Evolutionary conservation across 2,329 filamentous ascomycete genomes (phyloP).

Genomic region (Lachnellula occidentalis): DNA sequence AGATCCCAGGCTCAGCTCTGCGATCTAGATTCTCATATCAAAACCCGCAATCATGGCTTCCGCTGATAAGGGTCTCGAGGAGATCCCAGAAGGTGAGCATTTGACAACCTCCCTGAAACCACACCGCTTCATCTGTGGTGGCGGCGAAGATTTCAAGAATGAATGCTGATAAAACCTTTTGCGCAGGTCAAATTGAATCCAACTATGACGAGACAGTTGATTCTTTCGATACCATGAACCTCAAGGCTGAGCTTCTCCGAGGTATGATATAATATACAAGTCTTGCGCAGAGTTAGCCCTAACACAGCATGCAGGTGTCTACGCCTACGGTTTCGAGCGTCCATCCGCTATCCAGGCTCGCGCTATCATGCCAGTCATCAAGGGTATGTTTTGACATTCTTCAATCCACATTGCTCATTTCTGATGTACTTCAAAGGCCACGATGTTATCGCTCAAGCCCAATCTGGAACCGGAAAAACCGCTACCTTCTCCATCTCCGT

Average conservation of each 20-base stretch:
- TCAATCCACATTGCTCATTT: slow-evolving; percentile 4
- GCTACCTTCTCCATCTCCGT: slow-evolving; percentile 99
- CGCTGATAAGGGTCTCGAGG: slow-evolving; percentile 94
- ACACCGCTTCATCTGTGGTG: slow-evolving; percentile 20
- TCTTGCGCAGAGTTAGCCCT: slow-evolving; percentile 10
- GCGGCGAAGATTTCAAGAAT: slow-evolving; percentile 5
- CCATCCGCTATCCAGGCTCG: slow-evolving; percentile 99
- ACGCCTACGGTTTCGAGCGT: slow-evolving; percentile 99
- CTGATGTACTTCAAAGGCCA: slow-evolving; percentile 52
- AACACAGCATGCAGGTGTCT: slow-evolving; percentile 57
- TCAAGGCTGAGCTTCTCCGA: slow-evolving; percentile 95
- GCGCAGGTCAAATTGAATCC: slow-evolving; percentile 93
- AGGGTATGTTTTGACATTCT: slow-evolving; percentile 59
- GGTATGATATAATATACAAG: slow-evolving; percentile 47
- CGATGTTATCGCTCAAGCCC: slow-evolving; percentile 99
- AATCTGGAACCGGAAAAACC: slow-evolving; percentile 99
- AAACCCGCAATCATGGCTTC: slow-evolving; percentile 89
- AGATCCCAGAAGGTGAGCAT: slow-evolving; percentile 83
- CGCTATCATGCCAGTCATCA: slow-evolving; percentile 99
- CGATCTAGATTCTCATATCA: slow-evolving; percentile 57
- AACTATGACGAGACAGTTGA: slow-evolving; percentile 99
- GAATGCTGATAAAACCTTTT: slow-evolving; percentile 20
- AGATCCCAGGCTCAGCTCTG: slow-evolving; percentile 74
- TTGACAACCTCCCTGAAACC: slow-evolving; percentile 10
- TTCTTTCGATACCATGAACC: slow-evolving; percentile 97